These are phyloP conservation scores for Leishmania amazonensis DNA, from an alignment of 208 protist species.

Conservation along the genomic window DNA sequence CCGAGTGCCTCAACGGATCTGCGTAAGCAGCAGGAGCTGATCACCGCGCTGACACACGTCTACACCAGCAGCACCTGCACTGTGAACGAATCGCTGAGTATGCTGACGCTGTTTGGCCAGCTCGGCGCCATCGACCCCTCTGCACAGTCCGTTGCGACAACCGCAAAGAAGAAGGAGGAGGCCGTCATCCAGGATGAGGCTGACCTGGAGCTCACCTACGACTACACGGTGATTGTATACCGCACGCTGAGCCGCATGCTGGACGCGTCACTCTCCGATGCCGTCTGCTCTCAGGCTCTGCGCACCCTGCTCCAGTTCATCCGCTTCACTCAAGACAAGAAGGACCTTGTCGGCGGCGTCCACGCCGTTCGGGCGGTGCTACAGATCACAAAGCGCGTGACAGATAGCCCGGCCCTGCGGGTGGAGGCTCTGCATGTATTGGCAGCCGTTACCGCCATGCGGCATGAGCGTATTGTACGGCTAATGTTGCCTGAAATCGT, in stretches of 20 bases:
- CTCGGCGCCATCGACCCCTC: conserved; percentile 85
- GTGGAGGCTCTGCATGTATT: conserved; percentile 88
- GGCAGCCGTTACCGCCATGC: conserved; percentile 77
- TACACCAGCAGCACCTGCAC: conserved; percentile 77
- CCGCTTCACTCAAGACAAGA: conserved; percentile 77
- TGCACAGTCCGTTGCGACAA: conserved; percentile 43
- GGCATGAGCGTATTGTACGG: conserved; percentile 84
- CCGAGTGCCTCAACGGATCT: conserved; percentile 41
- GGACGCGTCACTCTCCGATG: conserved; percentile 80
- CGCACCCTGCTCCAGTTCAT: conserved; percentile 88
- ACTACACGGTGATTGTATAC: conserved; percentile 93
- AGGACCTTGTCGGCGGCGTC: conserved; percentile 80
- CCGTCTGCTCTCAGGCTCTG: conserved; percentile 82
- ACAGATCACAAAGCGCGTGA: conserved; percentile 74
- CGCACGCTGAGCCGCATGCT: conserved; percentile 88
- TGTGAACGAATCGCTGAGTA: conserved; percentile 61
- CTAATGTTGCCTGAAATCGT: conserved; percentile 90
- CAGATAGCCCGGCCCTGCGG: conserved; percentile 75
- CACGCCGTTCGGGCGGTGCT: conserved; percentile 84
- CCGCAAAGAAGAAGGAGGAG: conserved; percentile 70
- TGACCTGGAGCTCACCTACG: conserved; percentile 89
- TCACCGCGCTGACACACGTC: conserved; percentile 65
- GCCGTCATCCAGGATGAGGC: conserved; percentile 76
- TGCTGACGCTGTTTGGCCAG: conserved; percentile 89
- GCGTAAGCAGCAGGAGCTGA: conserved; percentile 69